Conservation (phyloP, 78 protist genomes). For the Emiliania huxleyi region DNA sequence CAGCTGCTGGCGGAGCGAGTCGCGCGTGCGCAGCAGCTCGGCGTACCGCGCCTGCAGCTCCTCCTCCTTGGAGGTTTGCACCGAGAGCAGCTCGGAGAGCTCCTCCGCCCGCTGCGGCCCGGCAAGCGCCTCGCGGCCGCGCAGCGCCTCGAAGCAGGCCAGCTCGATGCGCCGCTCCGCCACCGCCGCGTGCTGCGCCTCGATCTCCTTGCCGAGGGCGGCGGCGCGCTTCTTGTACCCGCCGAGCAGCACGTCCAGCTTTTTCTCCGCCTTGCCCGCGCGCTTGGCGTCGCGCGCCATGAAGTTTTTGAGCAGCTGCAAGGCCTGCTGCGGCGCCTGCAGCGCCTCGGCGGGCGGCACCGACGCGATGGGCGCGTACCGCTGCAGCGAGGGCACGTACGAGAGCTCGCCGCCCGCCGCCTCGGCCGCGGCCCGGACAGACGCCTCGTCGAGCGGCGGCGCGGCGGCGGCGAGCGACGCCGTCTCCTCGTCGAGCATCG, state of each 20-base stretch:
- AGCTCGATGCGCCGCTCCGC: not conserved
- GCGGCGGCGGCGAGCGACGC: not conserved
- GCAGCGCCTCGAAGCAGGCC: not conserved
- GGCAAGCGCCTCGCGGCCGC: not conserved
- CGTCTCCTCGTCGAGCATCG: not conserved
- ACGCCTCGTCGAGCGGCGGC: not conserved
- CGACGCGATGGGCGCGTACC: not conserved
- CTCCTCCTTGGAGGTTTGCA: not conserved
- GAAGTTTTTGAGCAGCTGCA: not conserved
- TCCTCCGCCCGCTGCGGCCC: not conserved
- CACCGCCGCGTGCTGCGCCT: not conserved
- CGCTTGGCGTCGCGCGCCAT: not conserved
- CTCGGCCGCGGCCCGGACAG: not conserved
- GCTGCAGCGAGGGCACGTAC: conserved; percentile 11
- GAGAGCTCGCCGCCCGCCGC: not conserved
- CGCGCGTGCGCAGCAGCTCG: not conserved
- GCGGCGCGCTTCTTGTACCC: not conserved
- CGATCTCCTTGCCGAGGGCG: not conserved
- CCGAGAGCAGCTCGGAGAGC: not conserved
- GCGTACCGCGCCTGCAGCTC: not conserved
- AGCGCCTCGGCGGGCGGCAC: not conserved
- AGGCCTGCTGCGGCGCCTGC: not conserved
- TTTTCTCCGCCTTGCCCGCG: conserved; percentile 23
- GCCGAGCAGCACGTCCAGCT: not conserved
- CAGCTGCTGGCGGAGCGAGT: not conserved